Evolutionary conservation across 352 stramenopile species (phyloP).

Genomic region (Pythium angustatum): DNA sequence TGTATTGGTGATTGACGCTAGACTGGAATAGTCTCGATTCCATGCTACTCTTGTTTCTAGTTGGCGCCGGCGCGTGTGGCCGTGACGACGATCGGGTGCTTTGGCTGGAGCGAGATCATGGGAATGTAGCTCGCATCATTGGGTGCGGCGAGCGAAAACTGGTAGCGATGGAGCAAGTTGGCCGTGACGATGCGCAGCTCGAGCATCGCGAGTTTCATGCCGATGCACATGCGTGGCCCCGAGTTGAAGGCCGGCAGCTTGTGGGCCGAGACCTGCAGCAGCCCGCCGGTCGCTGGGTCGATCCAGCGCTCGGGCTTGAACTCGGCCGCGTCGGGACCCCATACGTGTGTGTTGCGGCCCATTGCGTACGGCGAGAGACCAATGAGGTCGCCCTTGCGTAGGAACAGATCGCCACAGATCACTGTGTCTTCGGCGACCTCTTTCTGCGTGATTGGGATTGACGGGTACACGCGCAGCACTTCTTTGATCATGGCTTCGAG

Average conservation of each 20-base stretch:
- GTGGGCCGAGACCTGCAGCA: conserved; percentile 11
- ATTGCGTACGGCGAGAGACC: conserved; percentile 31
- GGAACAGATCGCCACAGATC: conserved; percentile 1
- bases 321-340: conserved; percentile 26
- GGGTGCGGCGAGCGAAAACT: conserved; percentile 7
- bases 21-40: not conserved
- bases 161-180: conserved; percentile 18
- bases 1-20: no score
- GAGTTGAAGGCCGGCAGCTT: conserved; percentile 45
- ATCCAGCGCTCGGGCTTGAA: conserved; percentile 77
- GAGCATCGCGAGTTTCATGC: conserved; percentile 49
- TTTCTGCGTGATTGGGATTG: not conserved
- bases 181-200: conserved; percentile 28
- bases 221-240: conserved; percentile 46
- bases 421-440: not conserved
- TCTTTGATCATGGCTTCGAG: conserved; percentile 60
- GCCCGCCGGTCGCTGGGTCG: conserved; percentile 20
- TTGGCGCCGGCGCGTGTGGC: not conserved
- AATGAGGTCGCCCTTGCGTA: not conserved
- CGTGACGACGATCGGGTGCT: conserved; percentile 14
- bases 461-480: conserved; percentile 60
- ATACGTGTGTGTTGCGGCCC: conserved; percentile 28
- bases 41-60: not conserved
- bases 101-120: conserved; percentile 6
- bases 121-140: conserved; percentile 18